Evolutionary conservation across 495 filamentous ascomycete species (phyloP).

Genomic region (Poronia punctata): DNA sequence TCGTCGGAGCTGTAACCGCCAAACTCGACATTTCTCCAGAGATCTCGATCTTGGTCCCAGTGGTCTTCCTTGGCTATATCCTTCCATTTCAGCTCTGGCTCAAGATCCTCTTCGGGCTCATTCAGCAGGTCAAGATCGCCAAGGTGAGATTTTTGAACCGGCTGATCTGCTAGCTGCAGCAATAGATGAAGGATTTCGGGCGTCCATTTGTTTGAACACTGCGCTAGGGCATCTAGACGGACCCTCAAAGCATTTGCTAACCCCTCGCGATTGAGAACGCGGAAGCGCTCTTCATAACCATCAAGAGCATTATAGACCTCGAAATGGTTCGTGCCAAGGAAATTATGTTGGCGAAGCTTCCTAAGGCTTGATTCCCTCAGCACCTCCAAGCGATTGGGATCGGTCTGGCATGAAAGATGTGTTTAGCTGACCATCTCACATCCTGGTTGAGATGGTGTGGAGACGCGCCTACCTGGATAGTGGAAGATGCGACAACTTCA

Average conservation of each 20-base stretch:
- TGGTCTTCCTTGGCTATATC: conserved; percentile 70
- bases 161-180: conserved; percentile 74
- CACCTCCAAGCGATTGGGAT: conserved; percentile 41
- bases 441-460: too few species aligned
- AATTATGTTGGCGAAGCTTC: conserved; percentile 51
- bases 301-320: conserved; percentile 64
- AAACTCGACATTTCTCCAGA: conserved; percentile 79
- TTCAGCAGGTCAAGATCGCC: conserved; percentile 51
- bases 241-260: conserved; percentile 67
- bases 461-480: conserved; percentile 16
- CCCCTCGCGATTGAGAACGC: conserved; percentile 67
- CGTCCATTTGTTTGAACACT: conserved; percentile 48
- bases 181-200: conserved; percentile 78
- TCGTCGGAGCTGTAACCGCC: conserved; percentile 55
- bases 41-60: conserved; percentile 56
- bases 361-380: conserved; percentile 45
- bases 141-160: conserved; percentile 59
- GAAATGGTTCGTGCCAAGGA: conserved; percentile 81
- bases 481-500: conserved; percentile 29
- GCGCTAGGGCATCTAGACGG: conserved; percentile 55
- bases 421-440: conserved; percentile 1
- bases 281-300: conserved; percentile 85
- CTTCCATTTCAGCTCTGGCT: conserved; percentile 58
- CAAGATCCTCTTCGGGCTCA: conserved; percentile 30
- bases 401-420: conserved; percentile 24